Evolutionary conservation across 2,329 filamentous ascomycete species (phyloP), one percentile per base, ranked within the genome.

Genomic region (Colletotrichum godetiae): DNA sequence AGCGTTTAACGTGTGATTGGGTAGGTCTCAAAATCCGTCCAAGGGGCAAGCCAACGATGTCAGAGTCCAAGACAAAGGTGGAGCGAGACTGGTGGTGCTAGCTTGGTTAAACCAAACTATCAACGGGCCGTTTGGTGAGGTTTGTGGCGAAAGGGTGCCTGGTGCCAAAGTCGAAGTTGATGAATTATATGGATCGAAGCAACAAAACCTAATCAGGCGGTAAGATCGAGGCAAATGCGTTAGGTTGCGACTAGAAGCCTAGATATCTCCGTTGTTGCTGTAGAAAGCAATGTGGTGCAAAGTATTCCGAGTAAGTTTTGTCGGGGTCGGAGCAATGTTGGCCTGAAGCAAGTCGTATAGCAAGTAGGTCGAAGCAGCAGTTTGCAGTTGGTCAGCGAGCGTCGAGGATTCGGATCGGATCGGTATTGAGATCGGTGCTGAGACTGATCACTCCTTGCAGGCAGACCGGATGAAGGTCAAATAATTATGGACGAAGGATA

Each of bases 401-500:
- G 73, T 74, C 70, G 67, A 68, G 66, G 66, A 68, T 52, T 66
- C 63, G 61, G 42, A 66, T 65, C 68, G 58, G 62, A 55, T 61
- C 53, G 68, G 35, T 63, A 19, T 35, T 56, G 46, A 56, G 69
- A 58, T 37, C 52, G 53, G 52, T 15, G 35, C 24, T 46, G 49
- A n/a, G 33, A 59, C 37, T 56, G 46, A 69, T 71, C 58, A 61
- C 65, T 70, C 65, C 72, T 75, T 75, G 65, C 72, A 69, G 72
- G 31, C 27, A 56, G 68, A 63, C 61, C 71, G 58, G 29, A 24
- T 19, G 68, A 46, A 57, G 59, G 72, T 74, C 68, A 76, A 76
- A 75, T 65, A 75, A 75, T 71, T 75, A 76, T 74, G 67, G 63
- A 67, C 66, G 74, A 75, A 74, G 56, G 73, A 62, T 75, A 75